Conservation (phyloP, 192 early-diverging fungal species). For the Geranomyces variabilis region DNA sequence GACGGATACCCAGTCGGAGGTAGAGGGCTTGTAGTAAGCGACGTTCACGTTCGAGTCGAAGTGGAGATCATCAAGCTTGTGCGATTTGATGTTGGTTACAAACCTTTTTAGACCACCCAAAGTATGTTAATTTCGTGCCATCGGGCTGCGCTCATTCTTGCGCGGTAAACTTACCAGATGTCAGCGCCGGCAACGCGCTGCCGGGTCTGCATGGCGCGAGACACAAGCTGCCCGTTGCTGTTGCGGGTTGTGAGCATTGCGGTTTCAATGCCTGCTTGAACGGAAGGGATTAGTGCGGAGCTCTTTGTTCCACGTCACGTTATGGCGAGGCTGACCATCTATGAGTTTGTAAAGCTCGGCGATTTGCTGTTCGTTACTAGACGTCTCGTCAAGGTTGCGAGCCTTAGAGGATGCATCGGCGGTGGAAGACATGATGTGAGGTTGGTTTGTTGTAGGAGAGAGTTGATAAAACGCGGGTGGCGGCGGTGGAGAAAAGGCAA, state of each 20-base stretch:
- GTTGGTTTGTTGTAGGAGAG: too few species aligned
- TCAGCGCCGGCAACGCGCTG: slow-evolving; percentile 32
- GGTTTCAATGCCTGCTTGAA: background rate
- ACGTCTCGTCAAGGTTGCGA: slow-evolving; percentile 4
- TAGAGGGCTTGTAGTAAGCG: slow-evolving; percentile 38
- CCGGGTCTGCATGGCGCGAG: slow-evolving; percentile 33
- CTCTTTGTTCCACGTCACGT: too few species aligned
- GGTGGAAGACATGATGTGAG: too few species aligned
- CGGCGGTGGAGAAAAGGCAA: too few species aligned
- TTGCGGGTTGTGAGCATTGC: slow-evolving; percentile 56
- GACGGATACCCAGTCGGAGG: slow-evolving; percentile 50
- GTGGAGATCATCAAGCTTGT: slow-evolving; percentile 52
- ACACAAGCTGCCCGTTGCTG: slow-evolving; percentile 38
- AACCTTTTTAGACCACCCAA: slow-evolving; percentile 20
- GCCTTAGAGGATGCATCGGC: background rate
- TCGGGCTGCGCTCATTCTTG: background rate
- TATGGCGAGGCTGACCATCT: slow-evolving; percentile 29
- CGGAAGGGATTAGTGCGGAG: background rate
- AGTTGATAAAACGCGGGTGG: too few species aligned
- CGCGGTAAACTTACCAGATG: slow-evolving; percentile 36
- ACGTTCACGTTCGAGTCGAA: slow-evolving; percentile 51
- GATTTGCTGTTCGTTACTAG: slow-evolving; percentile 18
- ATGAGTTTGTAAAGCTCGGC: slow-evolving; percentile 51
- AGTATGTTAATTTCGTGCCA: background rate
- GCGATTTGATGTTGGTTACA: slow-evolving; percentile 46